These are phyloP conservation scores for Magnaporthiopsis incrustans DNA, from an alignment of 2,329 filamentous ascomycete genomes.

Conservation along the genomic window DNA sequence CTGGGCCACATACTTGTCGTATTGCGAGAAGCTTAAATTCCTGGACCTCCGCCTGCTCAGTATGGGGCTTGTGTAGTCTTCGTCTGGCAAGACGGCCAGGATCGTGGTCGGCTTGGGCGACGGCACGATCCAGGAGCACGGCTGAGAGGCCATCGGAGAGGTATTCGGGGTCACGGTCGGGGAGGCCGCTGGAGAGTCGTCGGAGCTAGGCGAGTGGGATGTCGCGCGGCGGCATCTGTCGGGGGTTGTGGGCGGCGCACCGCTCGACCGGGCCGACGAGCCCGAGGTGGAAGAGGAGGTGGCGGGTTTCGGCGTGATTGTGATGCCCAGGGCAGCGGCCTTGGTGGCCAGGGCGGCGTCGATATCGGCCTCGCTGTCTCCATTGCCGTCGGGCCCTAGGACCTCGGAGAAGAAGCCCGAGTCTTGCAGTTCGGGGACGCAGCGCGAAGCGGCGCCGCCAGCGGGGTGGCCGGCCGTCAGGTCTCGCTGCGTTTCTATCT, in stretches of 20 bases:
- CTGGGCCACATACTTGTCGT: constrained; percentile 42
- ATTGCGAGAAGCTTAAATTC: constrained; percentile 38
- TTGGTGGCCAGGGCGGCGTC: constrained; percentile 27
- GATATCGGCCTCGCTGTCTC: constrained; percentile 28
- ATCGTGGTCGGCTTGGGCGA: not conserved
- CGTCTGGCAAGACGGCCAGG: constrained; percentile 18
- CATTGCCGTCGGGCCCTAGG: constrained; percentile 21
- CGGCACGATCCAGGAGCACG: not conserved
- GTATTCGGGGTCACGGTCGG: not conserved
- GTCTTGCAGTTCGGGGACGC: constrained; percentile 30
- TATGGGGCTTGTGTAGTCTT: constrained; percentile 31
- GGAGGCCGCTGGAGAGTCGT: not conserved
- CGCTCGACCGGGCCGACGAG: not conserved
- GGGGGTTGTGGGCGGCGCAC: not conserved
- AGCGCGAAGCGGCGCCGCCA: constrained; percentile 1
- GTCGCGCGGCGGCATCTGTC: not conserved
- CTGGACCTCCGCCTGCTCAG: constrained; percentile 30
- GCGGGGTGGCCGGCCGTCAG: constrained; percentile 8
- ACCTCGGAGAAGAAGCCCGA: constrained; percentile 31
- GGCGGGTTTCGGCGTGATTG: constrained; percentile 6
- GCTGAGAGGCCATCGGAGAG: not conserved
- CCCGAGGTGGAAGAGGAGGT: constrained; percentile 8
- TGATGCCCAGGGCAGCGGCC: constrained; percentile 28
- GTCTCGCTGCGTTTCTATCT: constrained; percentile 9
- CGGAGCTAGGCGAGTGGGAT: not conserved